Base-by-base conservation (phyloP, 768 basidiomycete genomes). In the Fomitopsis pulvina region DNA sequence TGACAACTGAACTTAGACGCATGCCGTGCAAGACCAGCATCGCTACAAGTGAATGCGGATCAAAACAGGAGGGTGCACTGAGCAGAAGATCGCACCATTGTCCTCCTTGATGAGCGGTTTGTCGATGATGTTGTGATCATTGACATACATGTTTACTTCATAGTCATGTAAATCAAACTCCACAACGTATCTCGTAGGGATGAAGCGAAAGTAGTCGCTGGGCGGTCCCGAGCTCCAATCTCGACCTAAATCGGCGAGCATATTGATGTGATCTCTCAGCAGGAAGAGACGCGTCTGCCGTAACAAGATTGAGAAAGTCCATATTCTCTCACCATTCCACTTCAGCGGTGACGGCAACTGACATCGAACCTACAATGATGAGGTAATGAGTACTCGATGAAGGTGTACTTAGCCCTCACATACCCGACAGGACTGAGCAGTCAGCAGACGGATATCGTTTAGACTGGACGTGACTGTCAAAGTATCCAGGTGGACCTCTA, bases 81-180 rank as follows among this genome's bases (percentile, higher is more conserved):
- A n/a, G 41, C 41, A 28, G 11, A 24, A 37, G 16, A 30, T 55
- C 66, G 48, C 59, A 92, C 92, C 83, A 63, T 98, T 97, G 57
- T 92, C 87, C n/a, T 92, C 86, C 49, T 68, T 71, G 50, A 83
- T 71, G 28, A 84, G 68, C 2, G 93, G 92, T 53, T 87, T 88
- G 70, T 96, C 92, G 44, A 98, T 88, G 61, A 98, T 91, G 61
- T 98, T 98, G 61, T 92, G 92, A 65, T 98, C 95, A 61, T 98
- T 98, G 45, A 89, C 81, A 61, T 90, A 94, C 22, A 89, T 63
- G 57, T 87, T 85, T 44, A 95, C 62, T 51, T 80, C 76, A 66
- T 83, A 94, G 59, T 91, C 81, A 61, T 83, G 74, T 51, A 97
- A 65, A 49, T 81, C 75, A 42, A 96, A 55, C 43, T 85, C 73